These are phyloP conservation scores for Penicillium sp. DNA, from an alignment of 2,329 filamentous ascomycete genomes.

Conservation along the genomic window DNA sequence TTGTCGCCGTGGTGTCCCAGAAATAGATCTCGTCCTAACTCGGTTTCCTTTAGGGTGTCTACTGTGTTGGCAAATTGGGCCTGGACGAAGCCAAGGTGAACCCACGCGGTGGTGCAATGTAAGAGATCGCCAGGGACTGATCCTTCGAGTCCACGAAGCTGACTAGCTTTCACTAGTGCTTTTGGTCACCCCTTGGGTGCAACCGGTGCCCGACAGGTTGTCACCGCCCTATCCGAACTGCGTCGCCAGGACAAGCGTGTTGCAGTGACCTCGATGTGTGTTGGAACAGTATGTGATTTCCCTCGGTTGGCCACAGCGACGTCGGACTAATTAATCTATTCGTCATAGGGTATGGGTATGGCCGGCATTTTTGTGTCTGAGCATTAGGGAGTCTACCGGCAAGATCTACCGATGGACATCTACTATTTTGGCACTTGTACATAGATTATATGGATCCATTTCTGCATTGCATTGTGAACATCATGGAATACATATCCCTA, in stretches of 20 bases:
- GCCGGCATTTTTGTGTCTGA: constrained; percentile 90
- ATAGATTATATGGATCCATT: too few species aligned
- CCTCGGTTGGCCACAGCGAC: background rate
- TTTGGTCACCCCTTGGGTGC: constrained; percentile 88
- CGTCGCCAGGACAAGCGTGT: constrained; percentile 74
- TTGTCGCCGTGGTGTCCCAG: background rate
- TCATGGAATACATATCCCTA: too few species aligned
- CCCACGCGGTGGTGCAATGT: constrained; percentile 86
- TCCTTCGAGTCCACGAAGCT: background rate
- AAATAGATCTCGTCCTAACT: background rate
- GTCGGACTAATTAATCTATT: constrained; percentile 8
- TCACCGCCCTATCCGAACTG: constrained; percentile 81
- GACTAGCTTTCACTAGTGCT: constrained; percentile 48
- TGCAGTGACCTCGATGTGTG: constrained; percentile 88
- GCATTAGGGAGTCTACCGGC: too few species aligned
- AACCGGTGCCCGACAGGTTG: constrained; percentile 86
- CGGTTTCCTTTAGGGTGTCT: constrained; percentile 67
- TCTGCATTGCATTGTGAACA: too few species aligned
- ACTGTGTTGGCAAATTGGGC: constrained; percentile 79
- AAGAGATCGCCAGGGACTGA: too few species aligned
- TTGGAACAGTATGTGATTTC: constrained; percentile 69
- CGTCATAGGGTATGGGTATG: constrained; percentile 63
- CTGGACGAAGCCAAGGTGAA: constrained; percentile 82
- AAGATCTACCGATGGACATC: too few species aligned
- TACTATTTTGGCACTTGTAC: too few species aligned